Percentiles rank a stretch among this genome's conserved stretches.
These are phyloP conservation scores for Salvia hispanica DNA, from an alignment of 257 asterid species.

Conservation along the genomic window DNA sequence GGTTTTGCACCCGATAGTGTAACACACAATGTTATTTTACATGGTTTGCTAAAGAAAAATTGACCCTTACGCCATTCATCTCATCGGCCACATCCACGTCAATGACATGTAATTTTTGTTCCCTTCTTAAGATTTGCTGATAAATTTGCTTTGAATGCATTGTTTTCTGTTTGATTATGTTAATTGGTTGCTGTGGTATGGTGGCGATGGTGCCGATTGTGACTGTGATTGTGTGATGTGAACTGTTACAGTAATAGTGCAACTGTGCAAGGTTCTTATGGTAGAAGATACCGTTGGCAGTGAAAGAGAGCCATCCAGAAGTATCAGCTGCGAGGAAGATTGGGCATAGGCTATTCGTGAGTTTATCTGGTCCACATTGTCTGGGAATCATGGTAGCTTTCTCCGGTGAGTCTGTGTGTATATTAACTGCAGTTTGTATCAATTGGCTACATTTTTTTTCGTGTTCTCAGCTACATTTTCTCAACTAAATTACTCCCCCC, in stretches of 20 bases:
- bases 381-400: slow-evolving; percentile 64
- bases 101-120: slow-evolving; percentile 59
- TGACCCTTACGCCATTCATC: slow-evolving; percentile 75
- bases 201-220: slow-evolving; percentile 19
- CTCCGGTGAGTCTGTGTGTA: slow-evolving; percentile 50
- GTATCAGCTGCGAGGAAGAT: slow-evolving; percentile 76
- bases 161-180: neutral
- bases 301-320: slow-evolving; percentile 80
- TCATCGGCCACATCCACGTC: slow-evolving; percentile 70
- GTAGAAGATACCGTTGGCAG: slow-evolving; percentile 66
- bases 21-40: slow-evolving; percentile 13
- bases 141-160: neutral
- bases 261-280: slow-evolving; percentile 62
- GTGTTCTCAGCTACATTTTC: neutral
- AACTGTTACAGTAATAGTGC: slow-evolving; percentile 67
- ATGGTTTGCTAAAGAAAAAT: slow-evolving; percentile 17
- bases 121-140: neutral
- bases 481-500: too few relatives aligned
- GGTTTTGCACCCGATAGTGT: neutral
- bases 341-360: slow-evolving; percentile 81
- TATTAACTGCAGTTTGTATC: neutral
- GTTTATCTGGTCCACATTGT: slow-evolving; percentile 55
- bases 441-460: neutral
- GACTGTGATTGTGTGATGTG: neutral
- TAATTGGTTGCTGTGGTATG: slow-evolving; percentile 5